Percentiles rank a stretch among this genome's conserved stretches.
These are phyloP conservation scores for Vigna hirtella DNA, from an alignment of 306 rosid species.

Conservation along the genomic window DNA sequence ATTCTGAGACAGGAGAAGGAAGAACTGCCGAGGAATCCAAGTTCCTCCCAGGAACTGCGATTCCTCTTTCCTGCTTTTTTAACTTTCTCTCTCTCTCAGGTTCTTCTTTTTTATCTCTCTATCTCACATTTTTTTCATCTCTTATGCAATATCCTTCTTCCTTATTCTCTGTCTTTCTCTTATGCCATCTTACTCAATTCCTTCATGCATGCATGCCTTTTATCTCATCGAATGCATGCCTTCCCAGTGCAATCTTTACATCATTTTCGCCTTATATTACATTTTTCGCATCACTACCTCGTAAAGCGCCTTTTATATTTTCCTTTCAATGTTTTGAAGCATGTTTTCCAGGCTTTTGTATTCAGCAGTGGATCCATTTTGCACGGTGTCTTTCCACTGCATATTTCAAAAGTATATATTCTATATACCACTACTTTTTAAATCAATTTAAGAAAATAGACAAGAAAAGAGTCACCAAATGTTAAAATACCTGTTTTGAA, in stretches of 20 bases:
- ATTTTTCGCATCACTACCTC: not conserved
- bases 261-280: not conserved
- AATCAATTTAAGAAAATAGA: not conserved
- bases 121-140: not conserved
- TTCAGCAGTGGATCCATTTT: not conserved
- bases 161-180: not conserved
- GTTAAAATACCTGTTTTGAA: not conserved
- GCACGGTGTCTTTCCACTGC: not conserved
- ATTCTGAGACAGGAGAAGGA: constrained; percentile 22
- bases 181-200: not conserved
- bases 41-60: constrained; percentile 56
- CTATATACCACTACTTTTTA: not conserved
- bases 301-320: not conserved
- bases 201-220: constrained; percentile 13
- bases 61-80: not conserved
- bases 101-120: not conserved
- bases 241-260: not conserved
- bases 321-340: not conserved
- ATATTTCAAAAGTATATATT: not conserved
- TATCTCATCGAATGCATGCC: not conserved
- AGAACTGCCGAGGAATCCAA: constrained; percentile 54
- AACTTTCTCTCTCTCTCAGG: not conserved
- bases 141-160: not conserved
- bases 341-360: not conserved
- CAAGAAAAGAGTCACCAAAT: not conserved